Evolutionary conservation across 108 stramenopile genomes (phyloP).

Genomic region (Fistulifera solaris): DNA sequence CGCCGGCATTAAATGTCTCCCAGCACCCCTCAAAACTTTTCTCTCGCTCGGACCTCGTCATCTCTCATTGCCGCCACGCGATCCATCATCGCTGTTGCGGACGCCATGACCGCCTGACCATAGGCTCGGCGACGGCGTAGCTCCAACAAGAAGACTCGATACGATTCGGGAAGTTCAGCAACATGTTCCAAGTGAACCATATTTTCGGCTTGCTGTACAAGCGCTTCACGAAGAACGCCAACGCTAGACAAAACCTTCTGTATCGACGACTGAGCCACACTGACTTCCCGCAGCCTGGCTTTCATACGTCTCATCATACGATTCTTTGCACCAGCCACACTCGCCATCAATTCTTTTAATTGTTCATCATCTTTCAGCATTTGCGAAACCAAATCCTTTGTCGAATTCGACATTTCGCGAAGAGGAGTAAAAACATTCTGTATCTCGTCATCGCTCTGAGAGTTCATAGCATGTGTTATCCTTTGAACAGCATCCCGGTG

Average conservation of each 20-base stretch:
- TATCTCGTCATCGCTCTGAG: constrained; percentile 27
- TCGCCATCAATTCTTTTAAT: constrained; percentile 46
- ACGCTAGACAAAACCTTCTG: constrained; percentile 59
- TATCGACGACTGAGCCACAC: constrained; percentile 65
- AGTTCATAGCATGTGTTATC: constrained; percentile 44
- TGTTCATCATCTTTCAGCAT: constrained; percentile 57
- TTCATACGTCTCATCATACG: constrained; percentile 74
- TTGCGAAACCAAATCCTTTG: constrained; percentile 46
- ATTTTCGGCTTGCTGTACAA: constrained; percentile 56
- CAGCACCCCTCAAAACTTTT: constrained; percentile 72
- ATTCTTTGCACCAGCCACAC: constrained; percentile 66
- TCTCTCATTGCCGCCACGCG: constrained; percentile 61
- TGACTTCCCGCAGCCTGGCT: constrained; percentile 63
- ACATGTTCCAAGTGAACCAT: constrained; percentile 75
- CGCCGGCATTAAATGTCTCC: constrained; percentile 74
- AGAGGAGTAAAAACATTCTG: constrained; percentile 64
- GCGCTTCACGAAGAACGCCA: constrained; percentile 53
- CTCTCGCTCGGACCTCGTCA: constrained; percentile 71
- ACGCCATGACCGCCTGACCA: constrained; percentile 62
- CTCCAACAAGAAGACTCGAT: constrained; percentile 59
- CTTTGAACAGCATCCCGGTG: constrained; percentile 57
- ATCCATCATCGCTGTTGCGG: constrained; percentile 54
- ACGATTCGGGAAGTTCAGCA: constrained; percentile 51
- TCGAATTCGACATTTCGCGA: constrained; percentile 54
- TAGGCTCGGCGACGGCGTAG: constrained; percentile 62